Percentiles rank a stretch among this genome's conserved stretches.
phyloP scores from a whole-genome alignment of 169 alveolate genomes.

The Plasmodium billcollinsi region DNA sequence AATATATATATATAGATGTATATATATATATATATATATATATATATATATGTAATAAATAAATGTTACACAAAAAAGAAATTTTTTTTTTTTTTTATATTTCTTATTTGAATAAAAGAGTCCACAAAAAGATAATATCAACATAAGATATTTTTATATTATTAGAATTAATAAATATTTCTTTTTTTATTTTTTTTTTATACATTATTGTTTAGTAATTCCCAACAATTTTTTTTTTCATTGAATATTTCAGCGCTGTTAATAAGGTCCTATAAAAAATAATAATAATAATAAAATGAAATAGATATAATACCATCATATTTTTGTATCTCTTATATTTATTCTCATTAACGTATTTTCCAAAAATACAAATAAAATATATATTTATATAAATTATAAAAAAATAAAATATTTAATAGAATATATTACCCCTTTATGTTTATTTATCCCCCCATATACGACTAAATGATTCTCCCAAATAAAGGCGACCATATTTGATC shows the following conservation, averaged over 20 bases:
- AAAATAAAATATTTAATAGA: background rate
- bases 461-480: conserved; percentile 66
- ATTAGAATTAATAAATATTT: background rate
- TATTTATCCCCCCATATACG: conserved; percentile 65
- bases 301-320: background rate
- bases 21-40: too few relatives aligned
- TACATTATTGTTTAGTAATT: conserved; percentile 24
- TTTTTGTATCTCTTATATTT: too few relatives aligned
- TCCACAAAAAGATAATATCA: too few relatives aligned
- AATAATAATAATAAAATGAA: background rate
- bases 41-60: too few relatives aligned
- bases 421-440: conserved; percentile 51
- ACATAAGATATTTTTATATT: too few relatives aligned
- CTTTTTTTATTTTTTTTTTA: background rate
- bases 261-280: conserved; percentile 6
- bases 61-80: too few relatives aligned
- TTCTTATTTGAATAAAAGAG: too few relatives aligned
- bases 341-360: too few relatives aligned
- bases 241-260: conserved; percentile 70
- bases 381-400: background rate
- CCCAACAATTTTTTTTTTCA: conserved; percentile 64
- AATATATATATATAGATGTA: too few relatives aligned
- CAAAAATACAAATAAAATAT: too few relatives aligned
- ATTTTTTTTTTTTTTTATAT: too few relatives aligned
- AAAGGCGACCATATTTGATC: conserved; percentile 60